A percentile compares a stretch with the other conserved stretches of the same genome.
These are phyloP conservation scores for Cenococcum geophilum DNA, from an alignment of 495 filamentous ascomycete species.

Conservation along the genomic window DNA sequence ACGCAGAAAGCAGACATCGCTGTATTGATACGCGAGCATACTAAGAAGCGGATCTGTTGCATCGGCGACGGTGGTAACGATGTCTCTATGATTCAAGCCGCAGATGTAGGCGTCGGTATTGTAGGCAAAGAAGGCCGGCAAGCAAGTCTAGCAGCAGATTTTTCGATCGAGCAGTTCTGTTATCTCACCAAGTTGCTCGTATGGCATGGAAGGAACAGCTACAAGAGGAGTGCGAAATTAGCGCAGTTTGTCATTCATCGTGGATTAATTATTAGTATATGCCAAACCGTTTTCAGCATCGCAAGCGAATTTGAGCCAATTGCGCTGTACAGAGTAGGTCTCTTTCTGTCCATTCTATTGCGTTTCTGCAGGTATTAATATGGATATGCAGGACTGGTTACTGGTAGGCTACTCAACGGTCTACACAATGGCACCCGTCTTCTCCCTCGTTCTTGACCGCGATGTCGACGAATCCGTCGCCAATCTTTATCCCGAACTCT, in stretches of 20 bases:
- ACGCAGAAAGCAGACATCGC: slow-evolving; percentile 96
- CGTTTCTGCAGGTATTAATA: not conserved
- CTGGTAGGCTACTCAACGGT: slow-evolving; percentile 95
- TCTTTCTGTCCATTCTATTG: not conserved
- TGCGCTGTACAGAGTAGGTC: slow-evolving; percentile 69
- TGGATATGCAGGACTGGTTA: slow-evolving; percentile 66
- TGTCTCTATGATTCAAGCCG: slow-evolving; percentile 98
- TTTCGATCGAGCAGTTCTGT: slow-evolving; percentile 89
- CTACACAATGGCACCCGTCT: slow-evolving; percentile 91
- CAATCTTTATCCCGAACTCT: slow-evolving; percentile 93
- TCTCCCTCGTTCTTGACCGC: slow-evolving; percentile 90
- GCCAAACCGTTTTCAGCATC: slow-evolving; percentile 96
- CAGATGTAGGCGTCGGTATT: slow-evolving; percentile 95
- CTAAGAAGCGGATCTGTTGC: slow-evolving; percentile 88
- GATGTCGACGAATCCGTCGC: slow-evolving; percentile 91
- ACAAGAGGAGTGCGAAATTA: slow-evolving; percentile 92
- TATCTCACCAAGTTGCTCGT: slow-evolving; percentile 95
- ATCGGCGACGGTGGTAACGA: slow-evolving; percentile 98
- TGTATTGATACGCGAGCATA: slow-evolving; percentile 81
- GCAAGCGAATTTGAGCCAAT: slow-evolving; percentile 86
- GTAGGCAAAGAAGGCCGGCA: slow-evolving; percentile 97
- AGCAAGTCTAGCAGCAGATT: slow-evolving; percentile 90
- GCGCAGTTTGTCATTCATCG: slow-evolving; percentile 98
- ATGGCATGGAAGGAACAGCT: slow-evolving; percentile 96
- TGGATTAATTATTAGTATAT: slow-evolving; percentile 87